phyloP scores from a whole-genome alignment of 257 asterid species.

The Thymus mandschuricus region DNA sequence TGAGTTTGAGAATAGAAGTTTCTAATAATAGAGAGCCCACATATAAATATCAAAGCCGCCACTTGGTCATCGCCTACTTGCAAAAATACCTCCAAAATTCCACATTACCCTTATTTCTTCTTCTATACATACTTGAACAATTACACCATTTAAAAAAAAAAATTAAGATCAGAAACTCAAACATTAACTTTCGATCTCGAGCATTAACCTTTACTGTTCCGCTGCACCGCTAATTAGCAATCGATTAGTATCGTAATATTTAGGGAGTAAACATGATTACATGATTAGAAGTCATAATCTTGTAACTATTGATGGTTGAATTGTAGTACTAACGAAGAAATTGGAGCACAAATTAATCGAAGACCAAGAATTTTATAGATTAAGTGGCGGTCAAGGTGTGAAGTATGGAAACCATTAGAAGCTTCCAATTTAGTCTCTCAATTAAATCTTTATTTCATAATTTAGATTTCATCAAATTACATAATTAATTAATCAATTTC shows the following conservation, averaged over 20 bases:
- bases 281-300: too few relatives aligned
- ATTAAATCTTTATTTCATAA: neutral
- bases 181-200: too few relatives aligned
- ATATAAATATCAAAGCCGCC: constrained; percentile 4
- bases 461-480: neutral
- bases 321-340: neutral
- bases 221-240: too few relatives aligned
- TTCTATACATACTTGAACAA: too few relatives aligned
- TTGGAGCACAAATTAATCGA: neutral
- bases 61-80: neutral
- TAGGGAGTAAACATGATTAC: too few relatives aligned
- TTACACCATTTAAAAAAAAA: too few relatives aligned
- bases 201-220: too few relatives aligned
- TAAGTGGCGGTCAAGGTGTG: constrained; percentile 9
- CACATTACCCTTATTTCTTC: neutral
- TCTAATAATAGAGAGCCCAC: constrained; percentile 2
- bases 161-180: too few relatives aligned
- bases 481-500: neutral
- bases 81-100: neutral
- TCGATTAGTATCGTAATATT: too few relatives aligned
- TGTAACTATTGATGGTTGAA: neutral
- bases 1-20: neutral
- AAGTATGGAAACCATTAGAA: constrained; percentile 14
- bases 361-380: neutral
- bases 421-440: constrained; percentile 5